These are phyloP conservation scores for Bifiguratus adelaidae DNA, from an alignment of 192 early-diverging fungal genomes.

Conservation along the genomic window DNA sequence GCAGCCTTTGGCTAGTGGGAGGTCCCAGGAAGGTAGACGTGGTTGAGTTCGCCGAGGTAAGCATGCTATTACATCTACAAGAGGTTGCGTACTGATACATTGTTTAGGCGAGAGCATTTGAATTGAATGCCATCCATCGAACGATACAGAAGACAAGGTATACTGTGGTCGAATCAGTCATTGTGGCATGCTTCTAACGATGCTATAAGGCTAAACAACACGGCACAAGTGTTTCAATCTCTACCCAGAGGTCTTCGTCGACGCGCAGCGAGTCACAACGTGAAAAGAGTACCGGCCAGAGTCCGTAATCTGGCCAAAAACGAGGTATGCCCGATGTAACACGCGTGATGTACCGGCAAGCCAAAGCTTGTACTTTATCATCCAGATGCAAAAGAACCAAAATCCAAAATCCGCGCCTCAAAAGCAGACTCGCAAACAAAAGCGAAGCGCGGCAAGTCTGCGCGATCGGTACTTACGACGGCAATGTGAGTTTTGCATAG, in stretches of 20 bases:
- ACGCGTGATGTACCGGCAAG: too few relatives aligned
- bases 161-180: not conserved
- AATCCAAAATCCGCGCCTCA: conserved; percentile 1
- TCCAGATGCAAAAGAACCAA: too few relatives aligned
- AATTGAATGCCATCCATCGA: conserved; percentile 77
- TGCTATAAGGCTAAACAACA: conserved; percentile 23
- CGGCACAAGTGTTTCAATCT: conserved; percentile 76
- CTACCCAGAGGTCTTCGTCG: conserved; percentile 84
- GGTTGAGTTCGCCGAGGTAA: conserved; percentile 46
- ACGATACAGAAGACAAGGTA: conserved; percentile 57
- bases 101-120: conserved; percentile 63
- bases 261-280: conserved; percentile 91
- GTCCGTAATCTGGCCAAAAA: conserved; percentile 64
- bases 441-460: conserved; percentile 24
- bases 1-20: too few relatives aligned
- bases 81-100: not conserved
- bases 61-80: conserved; percentile 1
- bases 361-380: too few relatives aligned
- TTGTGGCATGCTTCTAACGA: not conserved
- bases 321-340: conserved; percentile 36
- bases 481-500: conserved; percentile 15
- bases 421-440: too few relatives aligned
- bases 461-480: conserved; percentile 36
- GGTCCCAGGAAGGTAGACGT: conserved; percentile 31
- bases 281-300: conserved; percentile 80